A percentile compares a stretch with the other conserved stretches of the same genome.
These are phyloP conservation scores for Verticillium isaacii DNA, from an alignment of 2,329 filamentous ascomycete species.

Conservation along the genomic window DNA sequence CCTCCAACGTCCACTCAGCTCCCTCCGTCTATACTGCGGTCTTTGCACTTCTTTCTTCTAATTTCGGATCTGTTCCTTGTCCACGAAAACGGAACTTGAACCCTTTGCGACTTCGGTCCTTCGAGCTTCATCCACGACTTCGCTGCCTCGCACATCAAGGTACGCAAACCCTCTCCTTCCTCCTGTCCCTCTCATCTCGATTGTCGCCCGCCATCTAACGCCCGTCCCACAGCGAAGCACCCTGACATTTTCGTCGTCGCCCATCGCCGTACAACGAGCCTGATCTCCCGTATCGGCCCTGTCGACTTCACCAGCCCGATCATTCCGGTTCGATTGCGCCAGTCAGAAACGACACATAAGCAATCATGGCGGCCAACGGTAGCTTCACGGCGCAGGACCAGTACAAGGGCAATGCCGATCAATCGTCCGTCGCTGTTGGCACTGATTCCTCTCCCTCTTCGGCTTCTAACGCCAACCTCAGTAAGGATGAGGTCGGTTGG, in stretches of 20 bases:
- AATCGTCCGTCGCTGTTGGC: slow-evolving; percentile 29
- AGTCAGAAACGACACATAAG: slow-evolving; percentile 5
- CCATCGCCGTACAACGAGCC: background rate
- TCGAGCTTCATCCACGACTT: background rate
- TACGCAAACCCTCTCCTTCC: background rate
- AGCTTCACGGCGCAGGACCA: slow-evolving; percentile 41
- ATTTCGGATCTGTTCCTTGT: background rate
- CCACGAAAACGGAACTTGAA: background rate
- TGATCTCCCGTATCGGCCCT: background rate
- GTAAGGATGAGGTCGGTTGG: slow-evolving; percentile 97
- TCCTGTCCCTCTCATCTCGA: background rate
- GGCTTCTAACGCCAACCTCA: slow-evolving; percentile 41
- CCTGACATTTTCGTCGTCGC: background rate
- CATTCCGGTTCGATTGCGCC: background rate
- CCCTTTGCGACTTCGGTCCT: background rate
- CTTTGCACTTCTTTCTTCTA: background rate
- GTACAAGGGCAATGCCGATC: slow-evolving; percentile 31
- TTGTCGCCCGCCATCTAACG: background rate
- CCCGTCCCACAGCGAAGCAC: background rate
- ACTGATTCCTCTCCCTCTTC: slow-evolving; percentile 27
- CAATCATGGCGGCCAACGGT: slow-evolving; percentile 55
- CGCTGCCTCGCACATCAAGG: background rate
- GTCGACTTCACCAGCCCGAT: background rate
- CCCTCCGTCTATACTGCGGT: background rate
- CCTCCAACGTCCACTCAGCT: background rate